These are phyloP conservation scores for Gilbertella persicaria DNA, from an alignment of 371 early-diverging fungal species.

Conservation along the genomic window DNA sequence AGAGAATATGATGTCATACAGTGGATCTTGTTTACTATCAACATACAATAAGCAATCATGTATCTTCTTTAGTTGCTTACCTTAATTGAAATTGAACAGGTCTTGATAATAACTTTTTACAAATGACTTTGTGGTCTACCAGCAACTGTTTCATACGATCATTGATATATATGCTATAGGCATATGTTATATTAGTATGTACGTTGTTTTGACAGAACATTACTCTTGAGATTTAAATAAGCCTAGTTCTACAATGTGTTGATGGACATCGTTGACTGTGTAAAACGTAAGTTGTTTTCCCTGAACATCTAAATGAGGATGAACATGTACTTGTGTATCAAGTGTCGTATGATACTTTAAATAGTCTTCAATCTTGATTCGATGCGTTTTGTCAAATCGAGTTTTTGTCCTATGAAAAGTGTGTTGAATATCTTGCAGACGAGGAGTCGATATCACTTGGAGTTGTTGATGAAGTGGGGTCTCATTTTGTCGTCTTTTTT, in stretches of 20 bases:
- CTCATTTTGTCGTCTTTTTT: background rate
- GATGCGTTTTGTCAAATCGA: background rate
- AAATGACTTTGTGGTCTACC: background rate
- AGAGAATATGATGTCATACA: constrained; percentile 12
- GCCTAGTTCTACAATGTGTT: background rate
- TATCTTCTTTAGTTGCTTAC: background rate
- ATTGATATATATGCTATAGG: background rate
- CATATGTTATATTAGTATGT: constrained; percentile 6
- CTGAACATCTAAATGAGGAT: background rate
- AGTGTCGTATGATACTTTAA: background rate
- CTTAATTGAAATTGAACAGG: constrained; percentile 19
- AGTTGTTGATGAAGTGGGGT: background rate
- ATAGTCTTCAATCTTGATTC: background rate
- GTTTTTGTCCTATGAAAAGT: background rate
- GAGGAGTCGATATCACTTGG: background rate
- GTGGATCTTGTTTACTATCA: constrained; percentile 17
- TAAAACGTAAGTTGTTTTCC: background rate
- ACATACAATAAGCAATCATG: background rate
- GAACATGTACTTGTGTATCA: background rate
- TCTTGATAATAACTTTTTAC: constrained; percentile 5
- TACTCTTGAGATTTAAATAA: background rate
- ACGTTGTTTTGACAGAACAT: background rate
- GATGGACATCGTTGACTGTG: background rate
- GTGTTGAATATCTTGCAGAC: background rate
- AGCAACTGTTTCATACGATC: constrained; percentile 6